A percentile compares a stretch with the other conserved stretches of the same genome.
These are phyloP conservation scores for Annulohypoxylon stygium DNA, from an alignment of 495 filamentous ascomycete genomes.

Conservation along the genomic window DNA sequence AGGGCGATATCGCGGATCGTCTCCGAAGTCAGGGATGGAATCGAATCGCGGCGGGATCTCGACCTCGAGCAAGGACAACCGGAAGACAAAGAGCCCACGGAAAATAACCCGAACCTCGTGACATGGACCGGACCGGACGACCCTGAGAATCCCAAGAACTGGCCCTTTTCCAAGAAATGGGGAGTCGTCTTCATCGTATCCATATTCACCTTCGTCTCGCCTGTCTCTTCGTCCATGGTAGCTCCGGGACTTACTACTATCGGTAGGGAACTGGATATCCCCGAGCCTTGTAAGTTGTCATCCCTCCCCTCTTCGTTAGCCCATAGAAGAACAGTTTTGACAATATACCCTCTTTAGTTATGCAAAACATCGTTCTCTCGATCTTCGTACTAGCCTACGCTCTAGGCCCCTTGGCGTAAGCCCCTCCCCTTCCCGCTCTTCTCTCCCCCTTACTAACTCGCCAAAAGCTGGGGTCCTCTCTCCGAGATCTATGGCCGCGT, in stretches of 20 bases:
- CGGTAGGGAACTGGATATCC: constrained; percentile 70
- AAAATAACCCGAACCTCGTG: constrained; percentile 50
- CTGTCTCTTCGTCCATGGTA: constrained; percentile 75
- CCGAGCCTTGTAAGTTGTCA: constrained; percentile 54
- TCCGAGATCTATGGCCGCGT: constrained; percentile 75
- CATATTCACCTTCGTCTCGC: constrained; percentile 79
- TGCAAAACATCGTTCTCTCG: constrained; percentile 72
- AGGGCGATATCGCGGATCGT: constrained; percentile 37
- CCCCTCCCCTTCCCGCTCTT: constrained; percentile 42
- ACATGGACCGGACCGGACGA: constrained; percentile 65
- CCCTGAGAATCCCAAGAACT: constrained; percentile 72
- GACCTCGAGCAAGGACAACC: constrained; percentile 42
- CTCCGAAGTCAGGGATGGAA: constrained; percentile 52
- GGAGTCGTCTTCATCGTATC: constrained; percentile 70
- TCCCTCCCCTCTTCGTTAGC: background rate
- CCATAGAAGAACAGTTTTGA: background rate
- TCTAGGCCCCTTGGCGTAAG: constrained; percentile 47
- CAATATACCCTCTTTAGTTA: constrained; percentile 48
- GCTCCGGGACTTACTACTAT: constrained; percentile 73
- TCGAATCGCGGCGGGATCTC: constrained; percentile 46
- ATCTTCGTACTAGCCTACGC: constrained; percentile 83
- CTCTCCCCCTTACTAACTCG: constrained; percentile 50
- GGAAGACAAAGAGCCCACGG: constrained; percentile 38
- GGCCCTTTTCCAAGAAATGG: constrained; percentile 69
- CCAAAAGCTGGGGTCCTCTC: constrained; percentile 67